Evolutionary conservation across 805 yeast species (phyloP), one percentile per base, ranked within the genome.

Genomic region (Yarrowia sp.): DNA sequence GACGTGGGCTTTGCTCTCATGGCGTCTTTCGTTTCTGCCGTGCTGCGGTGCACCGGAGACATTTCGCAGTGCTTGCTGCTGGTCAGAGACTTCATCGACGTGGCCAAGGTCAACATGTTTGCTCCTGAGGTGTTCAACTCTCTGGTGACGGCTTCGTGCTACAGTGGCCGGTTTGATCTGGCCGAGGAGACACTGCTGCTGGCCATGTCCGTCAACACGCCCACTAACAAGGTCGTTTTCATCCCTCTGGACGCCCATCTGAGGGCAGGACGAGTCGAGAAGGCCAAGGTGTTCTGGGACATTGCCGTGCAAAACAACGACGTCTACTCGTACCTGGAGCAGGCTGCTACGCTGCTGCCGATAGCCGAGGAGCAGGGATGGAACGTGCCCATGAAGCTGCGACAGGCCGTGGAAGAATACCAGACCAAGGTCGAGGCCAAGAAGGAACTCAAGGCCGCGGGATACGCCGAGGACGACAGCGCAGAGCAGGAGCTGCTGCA

Each of bases 141-240:
- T 16, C 42, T 51, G 9, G 58, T 51, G 4, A 35, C 42, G 18
- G 42, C 58, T 5, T 14, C 38, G 3, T 55, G 61, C 12, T 29
- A 38, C 47, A 9, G 16, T 9, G 61, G 61, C 1, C 46, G 47
- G 2, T 55, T 21, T 16, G 61, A 55, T 18, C 14, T 38, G 29
- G 61, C 61, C 29, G 61, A 55, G 24, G 35, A 38, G 16, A n/a
- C 47, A 2, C 38, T 55, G 6, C 13, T 47, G 6, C 47, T 55
- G n/a, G 47, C 47, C 22, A 25, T 38, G 49, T 2, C 42, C 18
- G 16, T 35, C 32, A 14, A 24, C 12, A 33, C 58, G 18, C 61
- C 61, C 21, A 39, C 61, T 27, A 55, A 55, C 47, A 55, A 55
- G 38, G 46, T 39, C 29, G 61, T 55, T 9, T 55, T 55, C 38